Evolutionary conservation across 257 asterid species (phyloP), one percentile per base, ranked within the genome.

Genomic region (Solanum pimpinellifolium): DNA sequence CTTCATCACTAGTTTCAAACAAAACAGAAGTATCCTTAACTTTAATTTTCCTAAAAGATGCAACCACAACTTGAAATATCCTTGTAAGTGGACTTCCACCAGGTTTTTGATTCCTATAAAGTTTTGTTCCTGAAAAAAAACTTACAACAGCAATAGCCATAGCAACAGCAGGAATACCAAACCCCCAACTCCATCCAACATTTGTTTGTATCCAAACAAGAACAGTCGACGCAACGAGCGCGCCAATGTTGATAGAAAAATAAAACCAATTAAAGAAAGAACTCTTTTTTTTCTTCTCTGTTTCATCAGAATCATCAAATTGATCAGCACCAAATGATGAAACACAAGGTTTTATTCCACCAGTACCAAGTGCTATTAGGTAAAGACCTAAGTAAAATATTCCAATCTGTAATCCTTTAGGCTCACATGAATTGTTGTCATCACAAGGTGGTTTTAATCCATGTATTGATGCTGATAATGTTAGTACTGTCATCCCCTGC

Each of bases 121-220:
- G 46, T 25, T 90, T 84, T 0, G 97, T 92, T 16, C 97, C 97
- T 0, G 94, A 92, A 52, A 94, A 93, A 91, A 94, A 94, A 62
- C 93, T 90, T 27, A 88, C 92, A 10, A 92, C 92, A 2, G 96
- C 98, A 23, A 91, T 41, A 2, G 95, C 96, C 98, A 94, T 94
- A 0, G 96, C 96, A 27, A 87, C 95, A 2, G 96, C 98, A 4
- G 98, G 98, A 7, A 94, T 92, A 16, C 96, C 98, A 37, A 94
- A 94, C 0, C 98, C 98, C 98, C 94, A 92, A 1, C 93, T 91
- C 98, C 98, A 93, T 1, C 98, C 95, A 11, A 93, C 94, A 62
- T 94, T 94, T 68, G 92, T 92, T 66, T 94, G 98, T 59, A 93
- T 87, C 91, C 92, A 94, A 0, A 94, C 98, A 20, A 94, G 91